phyloP scores from a whole-genome alignment of 192 early-diverging fungal genomes.

The Entomortierella lignicola region DNA sequence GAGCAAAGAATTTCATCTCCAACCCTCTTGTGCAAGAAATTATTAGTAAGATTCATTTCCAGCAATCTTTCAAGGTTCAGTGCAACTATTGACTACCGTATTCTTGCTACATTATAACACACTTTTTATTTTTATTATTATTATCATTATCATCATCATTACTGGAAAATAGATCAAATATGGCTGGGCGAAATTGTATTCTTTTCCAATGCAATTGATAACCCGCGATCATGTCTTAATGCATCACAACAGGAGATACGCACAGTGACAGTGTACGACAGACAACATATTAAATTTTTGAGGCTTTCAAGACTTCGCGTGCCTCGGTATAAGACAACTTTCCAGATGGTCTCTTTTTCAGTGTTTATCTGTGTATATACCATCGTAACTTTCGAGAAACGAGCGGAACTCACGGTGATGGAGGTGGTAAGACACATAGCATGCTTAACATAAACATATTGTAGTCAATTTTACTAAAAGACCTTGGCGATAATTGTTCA shows the following conservation, averaged over 20 bases:
- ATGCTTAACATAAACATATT: too few species aligned
- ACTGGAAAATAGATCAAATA: conserved; percentile 37
- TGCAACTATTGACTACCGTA: too few species aligned
- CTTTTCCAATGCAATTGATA: conserved; percentile 53
- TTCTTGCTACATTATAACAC: too few species aligned
- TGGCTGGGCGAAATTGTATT: conserved; percentile 58
- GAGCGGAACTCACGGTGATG: conserved; percentile 23
- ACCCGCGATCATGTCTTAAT: conserved; percentile 39
- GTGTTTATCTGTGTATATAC: conserved; percentile 55
- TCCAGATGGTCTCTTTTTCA: conserved; percentile 49
- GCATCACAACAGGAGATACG: conserved; percentile 45
- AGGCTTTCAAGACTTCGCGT: conserved; percentile 53
- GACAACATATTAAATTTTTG: conserved; percentile 41
- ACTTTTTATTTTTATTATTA: too few species aligned
- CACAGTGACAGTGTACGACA: conserved; percentile 43
- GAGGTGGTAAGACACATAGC: conserved; percentile 26
- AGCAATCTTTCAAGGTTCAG: too few species aligned
- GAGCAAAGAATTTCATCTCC: conserved; percentile 54
- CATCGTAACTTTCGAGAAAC: conserved; percentile 43
- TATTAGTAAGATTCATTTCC: conserved; percentile 54
- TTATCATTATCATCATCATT: not conserved
- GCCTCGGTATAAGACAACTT: conserved; percentile 54
- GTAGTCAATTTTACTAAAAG: too few species aligned
- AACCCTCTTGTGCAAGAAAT: conserved; percentile 55
- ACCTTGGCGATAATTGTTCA: too few species aligned